These are phyloP conservation scores for Backusella westeae DNA, from an alignment of 192 early-diverging fungal species.

Conservation along the genomic window DNA sequence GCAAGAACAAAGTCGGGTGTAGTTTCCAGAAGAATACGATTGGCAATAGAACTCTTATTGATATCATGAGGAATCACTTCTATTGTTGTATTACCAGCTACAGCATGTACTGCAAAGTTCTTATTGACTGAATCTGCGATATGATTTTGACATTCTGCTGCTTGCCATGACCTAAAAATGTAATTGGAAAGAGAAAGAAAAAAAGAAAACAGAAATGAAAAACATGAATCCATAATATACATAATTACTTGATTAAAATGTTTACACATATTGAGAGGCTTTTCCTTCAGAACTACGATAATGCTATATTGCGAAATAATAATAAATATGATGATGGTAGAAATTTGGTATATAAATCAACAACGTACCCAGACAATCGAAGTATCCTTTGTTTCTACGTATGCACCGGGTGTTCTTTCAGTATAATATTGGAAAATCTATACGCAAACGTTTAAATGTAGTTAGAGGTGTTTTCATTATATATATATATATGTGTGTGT, in stretches of 20 bases:
- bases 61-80: conserved; percentile 69
- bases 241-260: conserved; percentile 1
- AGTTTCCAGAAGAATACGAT: conserved; percentile 58
- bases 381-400: conserved; percentile 73
- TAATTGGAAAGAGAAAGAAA: background rate
- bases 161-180: conserved; percentile 62
- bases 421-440: conserved; percentile 81
- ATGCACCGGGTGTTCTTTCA: conserved; percentile 77
- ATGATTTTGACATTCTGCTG: conserved; percentile 83
- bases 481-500: background rate
- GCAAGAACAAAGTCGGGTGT: conserved; percentile 68
- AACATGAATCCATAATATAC: background rate
- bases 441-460: background rate
- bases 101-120: conserved; percentile 67
- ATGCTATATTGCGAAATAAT: conserved; percentile 12
- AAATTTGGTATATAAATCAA: background rate
- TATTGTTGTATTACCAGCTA: conserved; percentile 64
- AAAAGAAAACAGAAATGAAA: conserved; percentile 6
- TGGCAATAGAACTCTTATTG: conserved; percentile 61
- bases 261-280: conserved; percentile 31
- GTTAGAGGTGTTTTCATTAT: too few relatives aligned
- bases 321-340: background rate
- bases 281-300: conserved; percentile 23
- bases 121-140: conserved; percentile 67
- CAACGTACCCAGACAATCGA: conserved; percentile 63